Evolutionary conservation across 805 yeast genomes (phyloP), one percentile per base, ranked within the genome.

Genomic region (Yarrowia bubula): DNA sequence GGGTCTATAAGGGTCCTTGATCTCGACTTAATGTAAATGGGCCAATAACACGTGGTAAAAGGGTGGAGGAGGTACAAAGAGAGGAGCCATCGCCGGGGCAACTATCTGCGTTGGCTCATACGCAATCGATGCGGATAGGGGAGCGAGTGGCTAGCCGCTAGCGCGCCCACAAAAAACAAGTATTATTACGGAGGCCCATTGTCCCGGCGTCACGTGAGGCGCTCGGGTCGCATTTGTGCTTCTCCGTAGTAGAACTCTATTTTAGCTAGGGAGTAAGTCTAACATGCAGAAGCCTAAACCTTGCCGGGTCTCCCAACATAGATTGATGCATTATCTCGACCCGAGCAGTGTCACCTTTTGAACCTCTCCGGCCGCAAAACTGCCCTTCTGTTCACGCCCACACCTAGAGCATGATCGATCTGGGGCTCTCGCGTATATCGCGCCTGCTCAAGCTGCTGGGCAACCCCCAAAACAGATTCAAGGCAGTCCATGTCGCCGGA

Each of bases 401-500:
- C 28, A 22, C 28, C 28, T 22, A 22, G 28, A 22, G 15, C 51
- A 58, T 58, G 64, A 84, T 88, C 37, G 85, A 84, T 65, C 76
- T 89, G 10, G 90, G 90, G 1, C 77, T 89, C 11, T 68, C 78
- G 3, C 76, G 92, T 61, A 78, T 88, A 0, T 37, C 75, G 1
- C 70, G 72, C 43, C 79, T 88, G 3, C 77, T 87, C 11, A 58
- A 69, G 5, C 71, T 74, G 22, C 76, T 92, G 18, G 91, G 90
- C 0, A 83, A 85, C 70, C 98, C 97, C 0, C 95, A 90, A 43
- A 67, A 73, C 14, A 70, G 77, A 4, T 84, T 85, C 71, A 83
- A 84, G 67, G 86, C 91, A 0, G 78, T 95, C n/a, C 99, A 95
- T 72, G 82, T 95, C 4, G 97, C 97, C 0, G 99, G 99, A 0